phyloP scores from a whole-genome alignment of 805 yeast species.

The Scheffersomyces spartinae region DNA sequence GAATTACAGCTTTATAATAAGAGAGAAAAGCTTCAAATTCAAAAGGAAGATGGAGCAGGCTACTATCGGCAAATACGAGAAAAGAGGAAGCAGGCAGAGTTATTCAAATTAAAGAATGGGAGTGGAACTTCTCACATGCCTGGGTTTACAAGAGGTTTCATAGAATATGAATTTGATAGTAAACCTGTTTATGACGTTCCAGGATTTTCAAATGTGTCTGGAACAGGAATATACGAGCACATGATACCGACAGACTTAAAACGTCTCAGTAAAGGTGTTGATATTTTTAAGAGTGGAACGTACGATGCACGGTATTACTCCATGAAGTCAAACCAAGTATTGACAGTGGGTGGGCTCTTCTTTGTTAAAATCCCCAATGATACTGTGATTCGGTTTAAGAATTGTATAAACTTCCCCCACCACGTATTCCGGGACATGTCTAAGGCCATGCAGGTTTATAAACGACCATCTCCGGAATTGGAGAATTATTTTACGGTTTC shows the following conservation, averaged over 20 bases:
- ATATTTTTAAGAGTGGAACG: constrained; percentile 17
- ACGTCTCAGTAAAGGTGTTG: constrained; percentile 15
- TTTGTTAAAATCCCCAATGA: constrained; percentile 43
- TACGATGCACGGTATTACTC: constrained; percentile 22
- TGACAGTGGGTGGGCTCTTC: constrained; percentile 51
- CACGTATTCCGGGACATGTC: constrained; percentile 18
- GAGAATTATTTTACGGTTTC: constrained; percentile 15
- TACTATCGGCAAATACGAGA: too few species aligned
- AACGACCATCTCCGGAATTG: too few species aligned
- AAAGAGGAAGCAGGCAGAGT: constrained; percentile 3
- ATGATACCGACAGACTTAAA: constrained; percentile 13
- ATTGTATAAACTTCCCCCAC: constrained; percentile 30
- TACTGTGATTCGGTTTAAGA: constrained; percentile 36
- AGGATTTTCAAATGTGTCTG: constrained; percentile 21
- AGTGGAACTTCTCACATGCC: constrained; percentile 48
- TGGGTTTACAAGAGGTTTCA: constrained; percentile 53
- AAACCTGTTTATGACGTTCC: constrained; percentile 34
- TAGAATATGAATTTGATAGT: constrained; percentile 21
- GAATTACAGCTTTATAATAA: neutral
- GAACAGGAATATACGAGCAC: constrained; percentile 17
- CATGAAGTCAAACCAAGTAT: constrained; percentile 32
- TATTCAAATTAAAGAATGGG: constrained; percentile 20
- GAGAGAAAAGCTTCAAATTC: neutral
- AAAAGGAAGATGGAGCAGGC: too few species aligned
- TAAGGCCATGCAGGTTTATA: constrained; percentile 15